A percentile compares a stretch with the other conserved stretches of the same genome.
phyloP scores from a whole-genome alignment of 2,329 filamentous ascomycete species.

The Knufia petricola region DNA sequence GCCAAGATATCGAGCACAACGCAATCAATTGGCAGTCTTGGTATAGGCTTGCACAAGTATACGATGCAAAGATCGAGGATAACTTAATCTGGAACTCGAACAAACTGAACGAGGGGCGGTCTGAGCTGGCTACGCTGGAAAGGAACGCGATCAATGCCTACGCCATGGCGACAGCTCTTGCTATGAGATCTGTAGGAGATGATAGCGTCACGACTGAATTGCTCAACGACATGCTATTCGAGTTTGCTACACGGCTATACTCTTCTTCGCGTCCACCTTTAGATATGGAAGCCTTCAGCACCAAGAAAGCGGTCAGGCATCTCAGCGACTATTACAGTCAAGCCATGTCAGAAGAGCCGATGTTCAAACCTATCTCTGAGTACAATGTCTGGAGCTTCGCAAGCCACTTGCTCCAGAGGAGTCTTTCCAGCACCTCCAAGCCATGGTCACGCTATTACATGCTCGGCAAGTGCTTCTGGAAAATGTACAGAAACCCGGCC shows the following conservation, averaged over 20 bases:
- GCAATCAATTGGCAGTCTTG: slow-evolving; percentile 79
- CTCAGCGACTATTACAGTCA: slow-evolving; percentile 45
- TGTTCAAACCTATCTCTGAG: slow-evolving; percentile 43
- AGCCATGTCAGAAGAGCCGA: slow-evolving; percentile 49
- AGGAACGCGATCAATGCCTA: slow-evolving; percentile 76
- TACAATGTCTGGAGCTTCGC: slow-evolving; percentile 59
- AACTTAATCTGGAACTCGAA: slow-evolving; percentile 80
- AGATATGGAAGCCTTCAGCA: slow-evolving; percentile 55
- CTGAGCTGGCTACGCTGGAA: slow-evolving; percentile 65
- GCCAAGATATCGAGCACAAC: slow-evolving; percentile 73
- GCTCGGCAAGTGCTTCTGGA: slow-evolving; percentile 63
- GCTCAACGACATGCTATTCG: slow-evolving; percentile 56
- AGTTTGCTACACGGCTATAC: slow-evolving; percentile 61
- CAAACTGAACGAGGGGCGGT: slow-evolving; percentile 76
- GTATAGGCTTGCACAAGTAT: slow-evolving; percentile 79
- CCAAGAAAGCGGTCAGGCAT: slow-evolving; percentile 53
- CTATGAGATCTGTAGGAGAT: slow-evolving; percentile 47
- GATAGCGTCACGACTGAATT: slow-evolving; percentile 45
- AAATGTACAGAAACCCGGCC: slow-evolving; percentile 47
- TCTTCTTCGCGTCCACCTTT: slow-evolving; percentile 60
- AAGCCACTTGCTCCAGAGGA: slow-evolving; percentile 49
- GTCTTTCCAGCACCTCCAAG: slow-evolving; percentile 49
- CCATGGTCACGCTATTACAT: slow-evolving; percentile 61
- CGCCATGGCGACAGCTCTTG: slow-evolving; percentile 56
- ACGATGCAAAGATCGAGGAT: slow-evolving; percentile 81